Evolutionary conservation across 805 yeast species (phyloP), one percentile per base, ranked within the genome.

Genomic region (Candida cerambycidarum): DNA sequence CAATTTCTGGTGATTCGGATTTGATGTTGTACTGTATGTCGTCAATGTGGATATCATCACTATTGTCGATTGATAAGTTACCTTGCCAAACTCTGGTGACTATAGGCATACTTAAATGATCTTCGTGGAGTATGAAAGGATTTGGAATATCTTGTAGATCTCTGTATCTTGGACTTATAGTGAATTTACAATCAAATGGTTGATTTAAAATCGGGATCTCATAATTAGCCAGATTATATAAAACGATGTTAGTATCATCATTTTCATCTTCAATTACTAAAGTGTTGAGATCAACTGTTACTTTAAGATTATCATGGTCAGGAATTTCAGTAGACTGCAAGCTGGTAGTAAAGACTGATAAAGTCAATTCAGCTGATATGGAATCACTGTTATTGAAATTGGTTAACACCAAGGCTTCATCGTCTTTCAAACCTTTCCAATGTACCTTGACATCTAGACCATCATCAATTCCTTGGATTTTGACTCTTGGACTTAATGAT

Each of bases 121-220:
- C 42, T 4, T 39, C 46, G 3, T 50, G 43, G 6, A 66, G 41
- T 6, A 67, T 47, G 35, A 69, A 69, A 5, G 72, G 71, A 16
- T 60, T 63, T 2, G 75, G 64, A 48, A 76, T 54, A 14, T 63
- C 69, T 1, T 47, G 50, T 3, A 46, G 50, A 6, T 57, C 58
- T 25, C 63, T 54, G n/a, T 47, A 46, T 23, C 59, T 41, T 1
- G 75, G 72, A 15, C 48, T 41, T 9, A 67, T 53, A 3, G 53
- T 16, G 31, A 59, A 54, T 8, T 38, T 45, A 36, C 56, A 47
- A 1, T 45, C 39, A 33, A 52, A 76, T 17, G 57, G 62, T 18
- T 30, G 53, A 19, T 47, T 55, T 50, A 52, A 57, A 48, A 58
- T 58, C 1, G 60, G 59, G 8, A 65, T 32, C 11, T 36, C 43